These are phyloP conservation scores for Fraxinus anomala DNA, from an alignment of 257 asterid species.

Conservation along the genomic window DNA sequence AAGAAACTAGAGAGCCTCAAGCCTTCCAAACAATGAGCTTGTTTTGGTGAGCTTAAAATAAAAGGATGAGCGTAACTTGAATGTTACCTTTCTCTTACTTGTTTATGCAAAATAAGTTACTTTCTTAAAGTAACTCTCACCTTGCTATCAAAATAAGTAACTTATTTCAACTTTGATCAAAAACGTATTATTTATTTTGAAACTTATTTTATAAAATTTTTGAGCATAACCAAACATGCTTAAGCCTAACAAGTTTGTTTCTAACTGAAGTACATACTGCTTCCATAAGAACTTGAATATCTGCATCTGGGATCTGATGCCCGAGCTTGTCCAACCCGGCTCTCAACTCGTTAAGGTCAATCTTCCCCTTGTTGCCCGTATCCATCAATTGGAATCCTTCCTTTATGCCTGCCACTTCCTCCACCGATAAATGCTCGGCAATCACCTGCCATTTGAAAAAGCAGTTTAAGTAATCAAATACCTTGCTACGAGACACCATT, in stretches of 20 bases:
- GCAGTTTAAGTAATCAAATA: constrained; percentile 19
- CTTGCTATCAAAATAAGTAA: too few relatives aligned
- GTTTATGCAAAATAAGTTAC: too few relatives aligned
- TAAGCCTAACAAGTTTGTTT: neutral
- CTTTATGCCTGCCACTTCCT: constrained; percentile 64
- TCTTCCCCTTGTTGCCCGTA: constrained; percentile 57
- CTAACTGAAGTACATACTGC: constrained; percentile 46
- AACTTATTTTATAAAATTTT: too few relatives aligned
- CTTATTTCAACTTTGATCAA: too few relatives aligned
- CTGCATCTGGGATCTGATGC: constrained; percentile 63
- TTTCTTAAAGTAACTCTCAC: too few relatives aligned
- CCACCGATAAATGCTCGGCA: constrained; percentile 64
- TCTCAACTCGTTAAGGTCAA: constrained; percentile 57
- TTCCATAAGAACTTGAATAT: constrained; percentile 59
- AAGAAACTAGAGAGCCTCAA: too few relatives aligned
- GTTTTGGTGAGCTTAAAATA: too few relatives aligned
- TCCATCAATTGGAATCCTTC: constrained; percentile 66
- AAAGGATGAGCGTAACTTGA: too few relatives aligned
- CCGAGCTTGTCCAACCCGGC: constrained; percentile 64
- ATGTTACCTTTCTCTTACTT: too few relatives aligned
- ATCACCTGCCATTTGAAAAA: constrained; percentile 41
- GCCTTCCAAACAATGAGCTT: too few relatives aligned
- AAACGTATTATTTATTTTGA: too few relatives aligned
- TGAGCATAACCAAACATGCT: neutral
- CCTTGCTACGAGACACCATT: neutral